Percentiles rank a stretch among this genome's conserved stretches.
phyloP scores from a whole-genome alignment of 2,329 filamentous ascomycete genomes.

The Cordyceps militaris region DNA sequence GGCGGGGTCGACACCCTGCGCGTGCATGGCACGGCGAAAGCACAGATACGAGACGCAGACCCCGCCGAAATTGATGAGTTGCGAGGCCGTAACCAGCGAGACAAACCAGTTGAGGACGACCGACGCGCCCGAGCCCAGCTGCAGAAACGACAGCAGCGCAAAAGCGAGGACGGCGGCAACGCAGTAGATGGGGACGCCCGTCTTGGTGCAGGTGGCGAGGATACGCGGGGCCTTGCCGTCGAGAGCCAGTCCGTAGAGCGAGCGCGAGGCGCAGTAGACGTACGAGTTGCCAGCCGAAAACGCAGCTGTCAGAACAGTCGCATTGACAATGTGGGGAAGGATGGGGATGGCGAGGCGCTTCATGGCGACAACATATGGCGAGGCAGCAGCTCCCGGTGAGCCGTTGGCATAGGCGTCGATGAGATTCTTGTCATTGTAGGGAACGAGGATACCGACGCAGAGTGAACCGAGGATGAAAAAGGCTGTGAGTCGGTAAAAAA shows the following conservation, averaged over 20 bases:
- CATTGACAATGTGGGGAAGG: slow-evolving; percentile 66
- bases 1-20: slow-evolving; percentile 61
- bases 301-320: slow-evolving; percentile 60
- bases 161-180: slow-evolving; percentile 60
- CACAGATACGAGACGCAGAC: slow-evolving; percentile 65
- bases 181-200: slow-evolving; percentile 68
- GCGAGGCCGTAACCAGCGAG: slow-evolving; percentile 61
- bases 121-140: slow-evolving; percentile 58
- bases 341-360: slow-evolving; percentile 54
- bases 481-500: slow-evolving; percentile 68
- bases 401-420: slow-evolving; percentile 50
- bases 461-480: slow-evolving; percentile 73
- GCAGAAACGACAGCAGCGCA: slow-evolving; percentile 64
- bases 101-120: slow-evolving; percentile 69
- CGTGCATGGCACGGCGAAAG: slow-evolving; percentile 62
- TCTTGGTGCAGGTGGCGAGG: slow-evolving; percentile 52
- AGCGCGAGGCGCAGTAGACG: slow-evolving; percentile 59
- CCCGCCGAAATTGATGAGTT: slow-evolving; percentile 65
- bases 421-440: slow-evolving; percentile 59
- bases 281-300: slow-evolving; percentile 61
- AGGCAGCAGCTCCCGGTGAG: slow-evolving; percentile 61
- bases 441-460: slow-evolving; percentile 63
- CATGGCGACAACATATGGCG: slow-evolving; percentile 63
- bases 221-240: slow-evolving; percentile 59
- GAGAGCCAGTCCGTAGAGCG: slow-evolving; percentile 60